Evolutionary conservation across 2,329 filamentous ascomycete species (phyloP).

Genomic region (Exserohilum rostratum): DNA sequence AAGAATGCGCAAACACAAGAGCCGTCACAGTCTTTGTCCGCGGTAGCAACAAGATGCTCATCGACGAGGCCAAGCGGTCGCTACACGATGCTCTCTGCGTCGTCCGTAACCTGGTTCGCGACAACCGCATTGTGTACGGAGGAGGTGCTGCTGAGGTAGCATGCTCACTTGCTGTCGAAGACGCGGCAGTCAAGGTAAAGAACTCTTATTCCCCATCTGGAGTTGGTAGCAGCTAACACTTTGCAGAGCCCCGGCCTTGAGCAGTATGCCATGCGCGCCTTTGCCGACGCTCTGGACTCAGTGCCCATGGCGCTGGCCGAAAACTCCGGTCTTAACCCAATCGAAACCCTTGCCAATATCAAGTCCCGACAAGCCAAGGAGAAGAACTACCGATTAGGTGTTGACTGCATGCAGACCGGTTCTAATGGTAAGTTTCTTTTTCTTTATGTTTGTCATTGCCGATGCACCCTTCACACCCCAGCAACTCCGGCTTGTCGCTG

Average conservation of each 20-base stretch:
- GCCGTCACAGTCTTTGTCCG: constrained; percentile 96
- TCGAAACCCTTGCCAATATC: constrained; percentile 90
- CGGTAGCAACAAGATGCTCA: constrained; percentile 99
- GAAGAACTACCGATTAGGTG: constrained; percentile 77
- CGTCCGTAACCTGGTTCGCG: constrained; percentile 91
- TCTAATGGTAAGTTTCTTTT: constrained; percentile 71
- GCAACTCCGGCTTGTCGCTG: constrained; percentile 12
- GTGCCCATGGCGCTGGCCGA: constrained; percentile 96
- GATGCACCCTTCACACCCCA: constrained; percentile 2
- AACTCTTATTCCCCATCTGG: not conserved
- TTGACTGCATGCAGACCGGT: constrained; percentile 96
- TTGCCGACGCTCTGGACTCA: constrained; percentile 90
- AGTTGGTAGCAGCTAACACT: constrained; percentile 12
- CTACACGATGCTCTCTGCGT: constrained; percentile 97
- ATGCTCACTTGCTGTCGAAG: constrained; percentile 94
- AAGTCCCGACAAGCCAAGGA: constrained; percentile 97
- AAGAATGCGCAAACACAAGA: constrained; percentile 97
- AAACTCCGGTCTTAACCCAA: constrained; percentile 95
- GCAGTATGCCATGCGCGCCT: constrained; percentile 98
- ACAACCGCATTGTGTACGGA: constrained; percentile 97
- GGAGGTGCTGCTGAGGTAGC: constrained; percentile 97
- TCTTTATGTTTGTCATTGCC: constrained; percentile 6
- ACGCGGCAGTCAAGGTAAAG: constrained; percentile 79
- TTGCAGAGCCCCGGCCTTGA: constrained; percentile 85
- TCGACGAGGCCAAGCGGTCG: constrained; percentile 97